Percentiles rank a stretch among this genome's conserved stretches.
Conservation (phyloP, 1,284 basidiomycete genomes). For the Ganoderma boninense region DNA sequence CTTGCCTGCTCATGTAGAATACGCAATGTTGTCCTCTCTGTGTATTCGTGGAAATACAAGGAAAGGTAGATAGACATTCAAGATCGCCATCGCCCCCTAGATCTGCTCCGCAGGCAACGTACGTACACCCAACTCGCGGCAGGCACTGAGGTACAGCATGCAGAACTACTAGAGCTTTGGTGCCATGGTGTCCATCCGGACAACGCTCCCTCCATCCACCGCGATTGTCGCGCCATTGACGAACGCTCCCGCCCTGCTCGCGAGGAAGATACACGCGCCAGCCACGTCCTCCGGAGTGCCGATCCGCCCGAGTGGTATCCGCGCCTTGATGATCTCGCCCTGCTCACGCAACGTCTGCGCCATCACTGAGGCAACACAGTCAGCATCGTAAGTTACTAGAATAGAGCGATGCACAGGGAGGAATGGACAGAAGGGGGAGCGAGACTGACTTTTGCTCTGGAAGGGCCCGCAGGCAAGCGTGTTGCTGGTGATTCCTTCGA, state of each 20-base stretch:
- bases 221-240: slow-evolving; percentile 71
- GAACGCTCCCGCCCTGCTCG: slow-evolving; percentile 66
- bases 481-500: slow-evolving; percentile 71
- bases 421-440: no score
- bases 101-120: no score
- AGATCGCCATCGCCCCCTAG: no score
- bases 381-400: not conserved
- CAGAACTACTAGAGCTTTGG: slow-evolving; percentile 22
- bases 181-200: slow-evolving; percentile 26
- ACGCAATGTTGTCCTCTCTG: no score
- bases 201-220: slow-evolving; percentile 56
- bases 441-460: slow-evolving; percentile 55
- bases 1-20: no score
- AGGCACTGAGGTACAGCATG: not conserved
- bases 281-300: slow-evolving; percentile 72
- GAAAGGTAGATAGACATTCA: no score
- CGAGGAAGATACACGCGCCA: slow-evolving; percentile 68
- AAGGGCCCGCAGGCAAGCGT: slow-evolving; percentile 73
- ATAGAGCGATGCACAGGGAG: not conserved
- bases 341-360: slow-evolving; percentile 58
- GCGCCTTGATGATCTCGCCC: slow-evolving; percentile 54
- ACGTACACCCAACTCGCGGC: not conserved
- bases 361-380: slow-evolving; percentile 56
- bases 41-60: no score
- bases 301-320: slow-evolving; percentile 63